Evolutionary conservation across 768 basidiomycete genomes (phyloP).

Genomic region (Suillus subaureus): DNA sequence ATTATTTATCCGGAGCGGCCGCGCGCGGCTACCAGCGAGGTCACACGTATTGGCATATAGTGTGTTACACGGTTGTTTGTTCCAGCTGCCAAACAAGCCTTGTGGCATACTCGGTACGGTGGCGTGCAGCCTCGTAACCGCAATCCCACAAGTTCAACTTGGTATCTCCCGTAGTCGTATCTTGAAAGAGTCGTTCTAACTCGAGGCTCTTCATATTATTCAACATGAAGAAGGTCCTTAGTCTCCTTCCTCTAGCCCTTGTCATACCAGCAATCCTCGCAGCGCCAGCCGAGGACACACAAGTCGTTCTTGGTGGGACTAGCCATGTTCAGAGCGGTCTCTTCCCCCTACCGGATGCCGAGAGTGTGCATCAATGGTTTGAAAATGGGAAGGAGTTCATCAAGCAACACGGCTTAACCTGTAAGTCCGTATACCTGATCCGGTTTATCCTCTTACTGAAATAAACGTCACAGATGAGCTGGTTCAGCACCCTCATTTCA

Average conservation of each 20-base stretch:
- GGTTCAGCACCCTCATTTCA: constrained; percentile 53
- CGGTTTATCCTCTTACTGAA: constrained; percentile 8
- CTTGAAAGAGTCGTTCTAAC: not conserved
- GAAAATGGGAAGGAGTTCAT: constrained; percentile 67
- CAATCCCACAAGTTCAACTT: not conserved
- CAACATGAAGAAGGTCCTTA: constrained; percentile 42
- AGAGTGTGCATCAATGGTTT: constrained; percentile 60
- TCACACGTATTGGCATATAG: not conserved
- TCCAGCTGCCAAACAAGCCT: not conserved
- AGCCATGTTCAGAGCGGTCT: constrained; percentile 19
- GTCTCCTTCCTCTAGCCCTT: constrained; percentile 37
- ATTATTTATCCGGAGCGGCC: not conserved
- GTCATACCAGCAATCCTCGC: constrained; percentile 36
- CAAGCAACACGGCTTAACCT: constrained; percentile 69
- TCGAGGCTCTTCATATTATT: not conserved
- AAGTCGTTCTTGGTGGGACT: constrained; percentile 44
- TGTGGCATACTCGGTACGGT: not conserved
- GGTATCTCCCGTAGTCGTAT: not conserved
- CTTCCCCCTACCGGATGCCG: constrained; percentile 42
- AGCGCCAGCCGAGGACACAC: constrained; percentile 42
- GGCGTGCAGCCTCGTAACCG: not conserved
- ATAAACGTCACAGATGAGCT: constrained; percentile 52
- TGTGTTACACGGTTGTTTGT: not conserved
- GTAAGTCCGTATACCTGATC: constrained; percentile 45
- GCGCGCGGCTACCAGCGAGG: too few relatives aligned